Evolutionary conservation across 2,329 filamentous ascomycete genomes (phyloP).

Genomic region (Microsporum canis): DNA sequence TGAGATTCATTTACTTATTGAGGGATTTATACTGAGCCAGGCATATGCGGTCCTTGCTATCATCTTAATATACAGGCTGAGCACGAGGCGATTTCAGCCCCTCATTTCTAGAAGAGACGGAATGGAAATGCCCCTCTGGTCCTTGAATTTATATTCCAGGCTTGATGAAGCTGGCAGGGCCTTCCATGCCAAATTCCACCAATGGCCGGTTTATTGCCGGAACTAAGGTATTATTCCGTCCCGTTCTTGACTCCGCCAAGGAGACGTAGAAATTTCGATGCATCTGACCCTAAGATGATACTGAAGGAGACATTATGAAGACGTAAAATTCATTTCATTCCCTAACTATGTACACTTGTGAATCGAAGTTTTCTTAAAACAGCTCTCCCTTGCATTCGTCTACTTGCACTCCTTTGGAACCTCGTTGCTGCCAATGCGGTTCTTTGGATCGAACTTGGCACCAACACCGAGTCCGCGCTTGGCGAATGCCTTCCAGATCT

Average conservation of each 20-base stretch:
- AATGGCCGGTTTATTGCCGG: not conserved
- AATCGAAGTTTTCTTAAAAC: not conserved
- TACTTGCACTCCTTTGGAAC: constrained; percentile 1
- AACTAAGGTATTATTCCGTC: not conserved
- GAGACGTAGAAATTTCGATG: not conserved
- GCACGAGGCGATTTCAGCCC: not conserved
- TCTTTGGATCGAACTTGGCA: not conserved
- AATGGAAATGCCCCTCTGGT: not conserved
- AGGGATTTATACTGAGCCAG: not conserved
- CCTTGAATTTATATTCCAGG: no score
- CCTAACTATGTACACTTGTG: not conserved
- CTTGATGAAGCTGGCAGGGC: not conserved
- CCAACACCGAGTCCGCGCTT: constrained; percentile 10
- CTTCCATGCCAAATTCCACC: not conserved
- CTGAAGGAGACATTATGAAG: not conserved
- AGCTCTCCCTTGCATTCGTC: not conserved
- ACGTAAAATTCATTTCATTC: constrained; percentile 1
- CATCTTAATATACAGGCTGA: not conserved
- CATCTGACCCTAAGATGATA: not conserved
- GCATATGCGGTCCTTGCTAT: not conserved
- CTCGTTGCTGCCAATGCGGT: not conserved
- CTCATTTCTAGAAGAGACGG: not conserved
- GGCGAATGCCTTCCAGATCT: constrained; percentile 12
- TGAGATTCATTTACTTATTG: no score
- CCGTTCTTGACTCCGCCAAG: not conserved